Base-by-base conservation (phyloP, 495 filamentous ascomycete genomes). In the Alectoria sarmentosa region DNA sequence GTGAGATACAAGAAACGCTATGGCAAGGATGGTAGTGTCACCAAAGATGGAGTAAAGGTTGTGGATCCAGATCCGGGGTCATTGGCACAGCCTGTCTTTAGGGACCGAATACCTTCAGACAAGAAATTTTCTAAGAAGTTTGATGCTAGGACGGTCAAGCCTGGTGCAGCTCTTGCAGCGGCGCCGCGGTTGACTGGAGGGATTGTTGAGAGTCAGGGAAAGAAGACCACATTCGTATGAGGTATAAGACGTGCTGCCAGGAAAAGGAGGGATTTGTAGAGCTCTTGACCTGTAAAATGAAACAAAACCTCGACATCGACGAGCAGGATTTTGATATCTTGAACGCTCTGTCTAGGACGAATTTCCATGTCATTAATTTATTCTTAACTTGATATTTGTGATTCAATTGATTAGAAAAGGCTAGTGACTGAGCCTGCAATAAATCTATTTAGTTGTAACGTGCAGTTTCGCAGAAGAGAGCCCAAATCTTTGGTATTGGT, bases 1-100 rank as follows among this genome's bases (percentile, higher is more conserved):
- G 83, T 84, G 34, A 78, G 94, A 52, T 98, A 99, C 74, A 90
- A 91, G 77, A 98, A 97, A 78, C 85, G 94, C 14, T 98, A 88
- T 75, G 89, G 91, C 56, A 91, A 90, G 74, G 88, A 87, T 52
- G 76, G 44, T 21, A 32, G 6, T 55, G 55, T 32, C 13, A 69
- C 30, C 36, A 64, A 64, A 60, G 55, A 37, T 46, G 58, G 42
- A 36, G 39, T 59, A 64, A 36, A 52, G 56, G 58, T 63, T 71
- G 77, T 66, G 75, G 78, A 66, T 71, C 74, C 58, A 67, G 76
- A 70, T 41, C 39, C 23, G 15, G 39, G 49, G 17, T 14, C 58
- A 30, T 30, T 23, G 17, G 41, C 44, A 34, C 36, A 57, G 21
- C 44, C 60, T 55, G 30, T 36, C 21, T 46, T 44, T 28, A 19